phyloP scores from a whole-genome alignment of 441 rosid genomes.

The Sinapis alba region DNA sequence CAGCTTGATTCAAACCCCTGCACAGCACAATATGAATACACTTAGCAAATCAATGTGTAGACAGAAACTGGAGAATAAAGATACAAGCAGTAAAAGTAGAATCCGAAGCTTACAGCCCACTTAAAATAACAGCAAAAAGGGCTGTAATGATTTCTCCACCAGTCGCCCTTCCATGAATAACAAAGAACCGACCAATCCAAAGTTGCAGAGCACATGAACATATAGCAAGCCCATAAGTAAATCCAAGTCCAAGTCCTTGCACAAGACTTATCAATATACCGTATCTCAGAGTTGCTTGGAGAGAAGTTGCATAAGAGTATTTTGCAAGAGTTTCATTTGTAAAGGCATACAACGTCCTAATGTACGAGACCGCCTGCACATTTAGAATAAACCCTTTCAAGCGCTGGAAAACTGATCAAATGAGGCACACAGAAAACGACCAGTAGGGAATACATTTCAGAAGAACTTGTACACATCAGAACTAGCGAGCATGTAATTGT shows the following conservation, averaged over 20 bases:
- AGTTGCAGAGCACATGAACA: conserved; percentile 99
- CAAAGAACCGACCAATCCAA: conserved; percentile 96
- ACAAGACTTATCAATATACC: conserved; percentile 98
- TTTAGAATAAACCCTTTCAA: conserved; percentile 20
- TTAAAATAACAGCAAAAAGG: conserved; percentile 92
- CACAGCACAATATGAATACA: conserved; percentile 36
- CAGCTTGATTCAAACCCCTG: conserved; percentile 99
- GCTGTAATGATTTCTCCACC: conserved; percentile 98
- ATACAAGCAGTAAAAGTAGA: conserved; percentile 30
- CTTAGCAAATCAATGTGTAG: conserved; percentile 21
- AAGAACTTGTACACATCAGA: conserved; percentile 13
- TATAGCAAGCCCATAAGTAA: conserved; percentile 99
- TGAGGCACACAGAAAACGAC: conserved; percentile 9
- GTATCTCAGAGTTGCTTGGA: conserved; percentile 97
- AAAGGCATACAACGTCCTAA: conserved; percentile 94
- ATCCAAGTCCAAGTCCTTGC: conserved; percentile 99
- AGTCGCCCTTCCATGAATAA: conserved; percentile 62
- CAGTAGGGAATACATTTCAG: conserved; percentile 8
- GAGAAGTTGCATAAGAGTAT: conserved; percentile 96
- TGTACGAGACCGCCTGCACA: conserved; percentile 92
- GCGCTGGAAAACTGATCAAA: conserved; percentile 6
- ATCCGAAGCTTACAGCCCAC: conserved; percentile 91
- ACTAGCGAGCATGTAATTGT: neutral
- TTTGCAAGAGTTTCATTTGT: conserved; percentile 99
- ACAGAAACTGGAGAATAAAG: conserved; percentile 17